These are phyloP conservation scores for Fusarium praegraminearum DNA, from an alignment of 2,329 filamentous ascomycete genomes.

Conservation along the genomic window DNA sequence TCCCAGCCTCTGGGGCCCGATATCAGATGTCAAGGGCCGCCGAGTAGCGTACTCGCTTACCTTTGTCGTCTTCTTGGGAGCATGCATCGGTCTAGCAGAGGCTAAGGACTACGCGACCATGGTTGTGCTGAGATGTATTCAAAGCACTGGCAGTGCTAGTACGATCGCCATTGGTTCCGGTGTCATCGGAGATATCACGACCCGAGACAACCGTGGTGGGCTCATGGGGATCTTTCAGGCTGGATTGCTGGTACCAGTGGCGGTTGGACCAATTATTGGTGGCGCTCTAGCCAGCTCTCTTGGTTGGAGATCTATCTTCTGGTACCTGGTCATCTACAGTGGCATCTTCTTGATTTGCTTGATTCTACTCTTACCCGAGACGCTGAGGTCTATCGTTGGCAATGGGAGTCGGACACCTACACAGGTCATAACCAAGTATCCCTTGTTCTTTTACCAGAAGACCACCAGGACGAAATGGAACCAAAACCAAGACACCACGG, in stretches of 20 bases:
- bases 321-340: conserved; percentile 37
- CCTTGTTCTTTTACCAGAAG: conserved; percentile 51
- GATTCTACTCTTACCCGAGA: conserved; percentile 21
- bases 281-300: no score
- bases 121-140: conserved; percentile 60
- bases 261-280: no score
- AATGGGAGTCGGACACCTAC: conserved; percentile 58
- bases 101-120: conserved; percentile 57
- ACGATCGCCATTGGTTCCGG: conserved; percentile 50
- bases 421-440: conserved; percentile 44
- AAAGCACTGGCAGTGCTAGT: conserved; percentile 61
- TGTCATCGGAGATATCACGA: conserved; percentile 51
- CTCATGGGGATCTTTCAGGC: conserved; percentile 48
- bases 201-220: conserved; percentile 46
- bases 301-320: conserved; percentile 40
- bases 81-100: conserved; percentile 61
- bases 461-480: conserved; percentile 45
- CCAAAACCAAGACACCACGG: fast-evolving
- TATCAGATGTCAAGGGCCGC: no score
- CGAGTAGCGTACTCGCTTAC: no score
- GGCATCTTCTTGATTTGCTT: conserved; percentile 14
- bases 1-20: no score
- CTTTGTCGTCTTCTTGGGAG: not conserved
- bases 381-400: conserved; percentile 24
- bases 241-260: conserved; percentile 46